Evolutionary conservation across 2,329 filamentous ascomycete species (phyloP).

Genomic region (Phoma sp.): DNA sequence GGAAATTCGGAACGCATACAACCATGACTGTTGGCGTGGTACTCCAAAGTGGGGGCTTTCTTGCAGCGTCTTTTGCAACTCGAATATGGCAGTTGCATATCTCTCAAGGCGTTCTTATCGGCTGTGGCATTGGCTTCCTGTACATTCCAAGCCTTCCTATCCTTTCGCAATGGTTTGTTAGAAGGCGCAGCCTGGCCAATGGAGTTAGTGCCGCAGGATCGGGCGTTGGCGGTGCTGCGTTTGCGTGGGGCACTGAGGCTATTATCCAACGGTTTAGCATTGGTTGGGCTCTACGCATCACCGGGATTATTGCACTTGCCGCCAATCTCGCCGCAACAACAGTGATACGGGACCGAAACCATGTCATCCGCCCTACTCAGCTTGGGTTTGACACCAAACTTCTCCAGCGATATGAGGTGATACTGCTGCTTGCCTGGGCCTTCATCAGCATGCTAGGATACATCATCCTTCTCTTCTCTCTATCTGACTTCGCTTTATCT

Average conservation of each 20-base stretch:
- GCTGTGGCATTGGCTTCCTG: conserved; percentile 50
- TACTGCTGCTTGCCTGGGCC: conserved; percentile 51
- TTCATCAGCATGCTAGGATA: conserved; percentile 58
- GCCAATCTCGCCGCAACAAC: conserved; percentile 39
- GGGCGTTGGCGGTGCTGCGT: conserved; percentile 50
- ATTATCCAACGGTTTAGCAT: conserved; percentile 48
- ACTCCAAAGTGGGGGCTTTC: conserved; percentile 44
- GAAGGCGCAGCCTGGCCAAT: conserved; percentile 49
- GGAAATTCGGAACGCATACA: conserved; percentile 32
- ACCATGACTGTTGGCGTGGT: conserved; percentile 43
- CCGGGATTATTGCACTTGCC: conserved; percentile 38
- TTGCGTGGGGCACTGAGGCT: conserved; percentile 40
- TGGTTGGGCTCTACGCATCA: conserved; percentile 53
- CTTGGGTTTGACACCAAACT: conserved; percentile 46
- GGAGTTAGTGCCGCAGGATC: conserved; percentile 50
- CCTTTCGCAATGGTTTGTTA: conserved; percentile 53
- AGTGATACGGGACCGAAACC: conserved; percentile 44
- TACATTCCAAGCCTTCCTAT: conserved; percentile 49
- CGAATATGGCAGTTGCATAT: conserved; percentile 52
- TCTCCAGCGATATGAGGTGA: conserved; percentile 44
- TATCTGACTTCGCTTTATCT: conserved; percentile 55
- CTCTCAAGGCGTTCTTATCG: conserved; percentile 51
- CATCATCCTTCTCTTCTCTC: conserved; percentile 54
- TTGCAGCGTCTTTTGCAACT: conserved; percentile 48
- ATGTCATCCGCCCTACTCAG: conserved; percentile 43